Base-by-base conservation (phyloP, 495 filamentous ascomycete genomes). In the Rhypophila decipiens region DNA sequence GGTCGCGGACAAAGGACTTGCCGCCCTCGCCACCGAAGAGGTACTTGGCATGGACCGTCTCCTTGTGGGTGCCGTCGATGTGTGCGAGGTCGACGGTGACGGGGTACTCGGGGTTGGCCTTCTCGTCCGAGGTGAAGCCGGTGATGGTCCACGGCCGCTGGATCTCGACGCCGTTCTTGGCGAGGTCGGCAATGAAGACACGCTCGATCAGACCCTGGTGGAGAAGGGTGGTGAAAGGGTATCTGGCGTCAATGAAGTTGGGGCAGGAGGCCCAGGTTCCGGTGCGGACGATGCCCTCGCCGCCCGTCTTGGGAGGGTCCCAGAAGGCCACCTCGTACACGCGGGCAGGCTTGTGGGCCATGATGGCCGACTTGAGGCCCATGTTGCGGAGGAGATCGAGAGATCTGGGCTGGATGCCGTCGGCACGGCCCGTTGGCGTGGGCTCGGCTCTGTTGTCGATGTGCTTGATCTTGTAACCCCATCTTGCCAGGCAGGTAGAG, bases 321-420 rank as follows among this genome's bases (percentile, higher is more conserved):
- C 86, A 90, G 59, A 87, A 90, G 0, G 80, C 76, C 53, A 88
- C 86, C 54, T 90, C 85, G 59, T 84, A 87, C 15, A 89, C 79
- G 24, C 78, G 79, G 19, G 80, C 84, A 8, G 78, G 84, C 46
- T 84, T 77, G 73, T 69, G 82, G 68, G 65, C 85, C 88, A 79
- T 95, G 75, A 73, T 88, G 77, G 68, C 87, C 68, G 66, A 83
- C 49, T 79, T 82, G 48, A 88, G 55, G 3, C 84, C 74, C 73
- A 89, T 80, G 54, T 88, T 86, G 46, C 76, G 75, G 49, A 90
- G 71, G 8, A 86, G 80, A 57, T 89, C 86, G 42, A 89, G 77
- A 0, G 86, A 87, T 45, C 86, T 85, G 46, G 86, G 85, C 60
- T 90, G 86, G 45, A 90, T 79, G 29, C 86, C 86, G 66, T 90